These are phyloP conservation scores for Suillus plorans DNA, from an alignment of 768 basidiomycete genomes.

Conservation along the genomic window DNA sequence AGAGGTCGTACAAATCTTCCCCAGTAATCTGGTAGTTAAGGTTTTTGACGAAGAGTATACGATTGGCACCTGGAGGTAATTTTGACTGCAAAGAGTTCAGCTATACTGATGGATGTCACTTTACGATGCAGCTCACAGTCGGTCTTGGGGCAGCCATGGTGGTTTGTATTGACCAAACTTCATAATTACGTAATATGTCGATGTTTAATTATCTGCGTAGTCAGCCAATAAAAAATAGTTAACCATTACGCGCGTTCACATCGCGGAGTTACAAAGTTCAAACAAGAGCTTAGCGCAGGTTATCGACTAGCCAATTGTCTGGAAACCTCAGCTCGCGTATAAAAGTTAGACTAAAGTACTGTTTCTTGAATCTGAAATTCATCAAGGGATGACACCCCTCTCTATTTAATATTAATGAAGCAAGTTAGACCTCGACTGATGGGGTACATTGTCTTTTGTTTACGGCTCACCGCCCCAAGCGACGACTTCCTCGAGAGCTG, in stretches of 20 bases:
- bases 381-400: not conserved
- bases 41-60: conserved; percentile 92
- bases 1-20: conserved; percentile 94
- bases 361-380: not conserved
- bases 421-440: not conserved
- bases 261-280: too few relatives aligned
- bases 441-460: not conserved
- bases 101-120: not conserved
- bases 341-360: not conserved
- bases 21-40: conserved; percentile 91
- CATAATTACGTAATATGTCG: conserved; percentile 4
- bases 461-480: not conserved
- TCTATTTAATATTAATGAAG: not conserved
- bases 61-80: conserved; percentile 89
- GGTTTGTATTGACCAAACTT: conserved; percentile 7
- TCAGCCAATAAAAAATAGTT: too few relatives aligned
- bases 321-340: not conserved
- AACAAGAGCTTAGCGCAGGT: too few relatives aligned
- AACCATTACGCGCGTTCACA: too few relatives aligned
- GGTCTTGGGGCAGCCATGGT: conserved; percentile 70
- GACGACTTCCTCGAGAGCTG: not conserved
- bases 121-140: conserved; percentile 41
- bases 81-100: conserved; percentile 53
- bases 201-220: too few relatives aligned
- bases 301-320: too few relatives aligned